Evolutionary conservation across 176 grass and related monocot species (phyloP).

Genomic region (Bothriochloa decipiens): DNA sequence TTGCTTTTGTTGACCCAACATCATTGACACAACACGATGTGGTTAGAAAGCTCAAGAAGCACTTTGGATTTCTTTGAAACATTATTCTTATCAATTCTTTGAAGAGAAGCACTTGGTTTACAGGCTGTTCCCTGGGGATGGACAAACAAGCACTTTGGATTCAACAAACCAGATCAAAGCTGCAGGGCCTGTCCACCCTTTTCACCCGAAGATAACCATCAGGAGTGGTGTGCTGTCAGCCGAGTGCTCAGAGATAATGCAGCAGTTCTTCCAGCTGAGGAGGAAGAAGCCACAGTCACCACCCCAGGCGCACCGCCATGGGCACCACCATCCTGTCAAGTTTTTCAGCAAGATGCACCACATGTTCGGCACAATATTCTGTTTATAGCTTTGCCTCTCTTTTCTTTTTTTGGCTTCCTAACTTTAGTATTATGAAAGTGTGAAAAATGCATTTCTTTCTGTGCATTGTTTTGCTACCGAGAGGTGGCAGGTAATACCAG

Average conservation of each 20-base stretch:
- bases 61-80: background rate
- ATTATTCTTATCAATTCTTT: no score
- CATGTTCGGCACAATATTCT: constrained; percentile 75
- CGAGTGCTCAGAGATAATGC: constrained; percentile 83
- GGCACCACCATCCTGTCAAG: constrained; percentile 70
- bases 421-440: background rate
- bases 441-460: background rate
- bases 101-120: constrained; percentile 18
- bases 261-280: constrained; percentile 86
- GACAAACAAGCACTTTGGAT: constrained; percentile 57
- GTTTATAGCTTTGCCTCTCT: constrained; percentile 53
- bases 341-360: constrained; percentile 80
- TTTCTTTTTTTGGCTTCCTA: background rate
- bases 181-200: constrained; percentile 74
- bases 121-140: constrained; percentile 83
- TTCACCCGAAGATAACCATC: constrained; percentile 87
- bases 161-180: constrained; percentile 37
- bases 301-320: constrained; percentile 40
- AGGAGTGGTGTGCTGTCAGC: constrained; percentile 70
- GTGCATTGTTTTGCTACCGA: background rate
- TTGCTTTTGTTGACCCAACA: background rate
- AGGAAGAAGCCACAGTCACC: constrained; percentile 58
- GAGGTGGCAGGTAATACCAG: background rate
- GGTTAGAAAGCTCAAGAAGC: constrained; percentile 8
- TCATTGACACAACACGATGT: background rate